Base-by-base conservation (phyloP, 768 basidiomycete species). In the Ramaria sp. region DNA sequence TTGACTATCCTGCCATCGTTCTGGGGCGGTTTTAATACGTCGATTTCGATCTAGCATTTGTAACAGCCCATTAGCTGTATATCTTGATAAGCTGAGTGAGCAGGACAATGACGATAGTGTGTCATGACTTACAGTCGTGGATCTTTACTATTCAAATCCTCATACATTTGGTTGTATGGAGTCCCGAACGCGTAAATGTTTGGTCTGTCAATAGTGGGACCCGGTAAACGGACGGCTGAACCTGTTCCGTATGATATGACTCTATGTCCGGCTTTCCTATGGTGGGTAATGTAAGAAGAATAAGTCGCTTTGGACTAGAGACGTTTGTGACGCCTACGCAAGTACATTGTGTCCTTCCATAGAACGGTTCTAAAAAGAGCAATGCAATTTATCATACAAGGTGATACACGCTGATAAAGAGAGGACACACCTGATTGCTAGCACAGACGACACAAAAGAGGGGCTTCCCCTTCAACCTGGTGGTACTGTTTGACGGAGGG, bases 401-500 rank as follows among this genome's bases (percentile, higher is more conserved):
- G 7, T 24, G 36, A 47, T 7, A 27, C 20, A 47, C 15, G 22
- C 12, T 43, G 49, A 56, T 53, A 22, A 51, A 45, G 22, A 48
- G 43, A 20, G 10, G 25, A 70, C 79, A 57, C 66, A 88, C 94
- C 73, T 98, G 91, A 65, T 99, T 99, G 64, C 92, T 97, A n/a
- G 96, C 95, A 65, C 96, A 99, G 30, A 98, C 96, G 8, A 99
- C 90, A 64, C 96, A 98, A 71, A 98, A 98, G 44, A 96, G 65
- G 1, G 90, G 91, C 38, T 36, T 38, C 62, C 62, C 25, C 51
- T 47, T 15, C 58, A 42, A 18, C 18, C 22, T 56, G 59, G 45
- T 42, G 24, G 25, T 54, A 49, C 39, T 64, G 63, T 56, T 43
- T 60, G 63, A 34, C 32, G 32, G 34, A 37, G 44, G 18, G 18